Conservation (phyloP, 495 filamentous ascomycete species). For the Aspergillus homomorphus region DNA sequence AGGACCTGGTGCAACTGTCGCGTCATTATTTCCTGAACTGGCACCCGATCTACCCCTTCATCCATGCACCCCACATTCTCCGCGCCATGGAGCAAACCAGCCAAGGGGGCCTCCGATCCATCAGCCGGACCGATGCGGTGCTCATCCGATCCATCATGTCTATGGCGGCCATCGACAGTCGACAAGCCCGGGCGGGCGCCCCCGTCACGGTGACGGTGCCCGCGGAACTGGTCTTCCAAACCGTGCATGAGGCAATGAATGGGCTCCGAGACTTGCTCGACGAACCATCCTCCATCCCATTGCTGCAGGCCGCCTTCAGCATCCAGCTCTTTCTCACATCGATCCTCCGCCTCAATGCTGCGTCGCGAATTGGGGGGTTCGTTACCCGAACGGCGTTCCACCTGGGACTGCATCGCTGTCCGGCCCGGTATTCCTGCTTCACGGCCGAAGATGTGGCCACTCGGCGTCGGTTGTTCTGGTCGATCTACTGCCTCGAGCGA, state of each 20-base stretch:
- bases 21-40: conserved; percentile 46
- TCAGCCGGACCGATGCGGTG: conserved; percentile 29
- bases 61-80: conserved; percentile 44
- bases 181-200: conserved; percentile 23
- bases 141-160: conserved; percentile 47
- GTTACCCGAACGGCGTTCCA: conserved; percentile 47
- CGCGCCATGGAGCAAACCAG: conserved; percentile 33
- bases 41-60: conserved; percentile 48
- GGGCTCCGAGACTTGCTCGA: conserved; percentile 35
- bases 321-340: conserved; percentile 47
- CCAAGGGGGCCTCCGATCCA: conserved; percentile 18
- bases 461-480: conserved; percentile 49
- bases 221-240: conserved; percentile 33
- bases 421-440: conserved; percentile 40
- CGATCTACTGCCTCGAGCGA: conserved; percentile 48
- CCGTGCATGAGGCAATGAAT: conserved; percentile 36
- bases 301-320: conserved; percentile 44
- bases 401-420: conserved; percentile 49
- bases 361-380: conserved; percentile 46
- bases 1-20: conserved; percentile 38
- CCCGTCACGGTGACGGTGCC: conserved; percentile 25
- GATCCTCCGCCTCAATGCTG: conserved; percentile 45
- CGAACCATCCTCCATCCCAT: conserved; percentile 34
- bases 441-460: conserved; percentile 34
- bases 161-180: conserved; percentile 37